Percentiles rank a stretch among this genome's conserved stretches.
Conservation (phyloP, 768 basidiomycete genomes). For the Phylloporus sp. region DNA sequence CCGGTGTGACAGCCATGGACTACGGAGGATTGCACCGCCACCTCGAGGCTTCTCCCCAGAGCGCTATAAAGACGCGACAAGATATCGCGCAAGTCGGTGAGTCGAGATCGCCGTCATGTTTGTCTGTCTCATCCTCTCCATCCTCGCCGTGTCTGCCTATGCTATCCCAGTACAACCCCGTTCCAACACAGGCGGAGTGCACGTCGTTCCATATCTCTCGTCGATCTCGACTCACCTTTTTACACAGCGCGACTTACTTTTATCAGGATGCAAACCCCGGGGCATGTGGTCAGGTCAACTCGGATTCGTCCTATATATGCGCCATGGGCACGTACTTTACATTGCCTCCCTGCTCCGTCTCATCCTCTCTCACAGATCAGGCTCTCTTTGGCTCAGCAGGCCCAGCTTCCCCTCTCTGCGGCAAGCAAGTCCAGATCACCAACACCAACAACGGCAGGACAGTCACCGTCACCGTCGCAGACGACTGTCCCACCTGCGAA, state of each 20-base stretch:
- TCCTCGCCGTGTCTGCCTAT: conserved; percentile 38
- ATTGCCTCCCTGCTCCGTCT: not conserved
- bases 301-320: conserved; percentile 54
- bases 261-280: conserved; percentile 70
- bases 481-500: conserved; percentile 76
- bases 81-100: no score
- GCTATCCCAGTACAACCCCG: conserved; percentile 12
- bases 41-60: no score
- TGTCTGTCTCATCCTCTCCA: conserved; percentile 37
- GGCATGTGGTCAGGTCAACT: conserved; percentile 64
- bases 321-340: conserved; percentile 50
- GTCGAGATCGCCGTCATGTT: conserved; percentile 21
- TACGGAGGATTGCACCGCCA: not conserved
- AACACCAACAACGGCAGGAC: conserved; percentile 49
- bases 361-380: conserved; percentile 36
- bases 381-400: conserved; percentile 47
- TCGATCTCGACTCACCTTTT: not conserved
- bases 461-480: conserved; percentile 65
- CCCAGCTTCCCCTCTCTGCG: conserved; percentile 55
- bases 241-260: conserved; percentile 56
- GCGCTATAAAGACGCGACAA: not conserved
- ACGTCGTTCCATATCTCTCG: conserved; percentile 11
- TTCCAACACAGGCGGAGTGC: conserved; percentile 40
- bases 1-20: no score
- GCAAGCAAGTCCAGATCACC: conserved; percentile 55